Conservation (phyloP, 2,329 filamentous ascomycete genomes). For the Trichoderma brevicompactum region DNA sequence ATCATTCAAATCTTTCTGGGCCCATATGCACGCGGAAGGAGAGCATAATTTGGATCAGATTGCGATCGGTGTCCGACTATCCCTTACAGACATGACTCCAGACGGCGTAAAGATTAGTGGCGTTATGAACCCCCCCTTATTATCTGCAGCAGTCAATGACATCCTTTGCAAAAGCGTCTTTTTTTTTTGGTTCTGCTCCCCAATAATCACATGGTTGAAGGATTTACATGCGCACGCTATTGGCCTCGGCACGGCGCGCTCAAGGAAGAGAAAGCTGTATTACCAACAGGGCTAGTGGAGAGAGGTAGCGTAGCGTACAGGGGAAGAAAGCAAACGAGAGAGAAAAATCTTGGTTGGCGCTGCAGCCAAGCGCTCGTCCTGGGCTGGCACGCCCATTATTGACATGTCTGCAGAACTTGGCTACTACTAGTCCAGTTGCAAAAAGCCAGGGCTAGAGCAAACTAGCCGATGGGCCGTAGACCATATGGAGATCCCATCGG, state of each 20-base stretch:
- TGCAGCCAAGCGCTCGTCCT: neutral
- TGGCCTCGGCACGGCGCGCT: constrained; percentile 27
- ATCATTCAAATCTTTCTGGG: constrained; percentile 16
- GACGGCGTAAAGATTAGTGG: constrained; percentile 12
- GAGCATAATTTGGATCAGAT: constrained; percentile 25
- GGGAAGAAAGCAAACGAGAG: neutral
- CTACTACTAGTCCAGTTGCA: neutral
- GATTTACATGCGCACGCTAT: constrained; percentile 5
- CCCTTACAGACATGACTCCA: neutral
- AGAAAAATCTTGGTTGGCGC: constrained; percentile 21
- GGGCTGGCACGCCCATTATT: constrained; percentile 10
- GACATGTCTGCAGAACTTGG: constrained; percentile 19
- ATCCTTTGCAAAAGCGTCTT: neutral
- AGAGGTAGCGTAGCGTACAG: neutral
- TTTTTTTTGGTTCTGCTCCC: constrained; percentile 1
- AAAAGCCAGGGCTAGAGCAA: constrained; percentile 21
- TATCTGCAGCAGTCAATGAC: neutral
- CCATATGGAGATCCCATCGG: constrained; percentile 31
- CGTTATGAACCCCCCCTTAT: constrained; percentile 14
- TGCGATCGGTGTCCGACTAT: constrained; percentile 18
- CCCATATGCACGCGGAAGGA: constrained; percentile 10
- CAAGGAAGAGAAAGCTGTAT: neutral
- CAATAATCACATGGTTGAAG: constrained; percentile 24
- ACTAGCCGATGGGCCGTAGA: constrained; percentile 28
- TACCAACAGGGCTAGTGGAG: constrained; percentile 15